phyloP scores from a whole-genome alignment of 2,329 filamentous ascomycete species.

The Pseudocercospora eumusae region DNA sequence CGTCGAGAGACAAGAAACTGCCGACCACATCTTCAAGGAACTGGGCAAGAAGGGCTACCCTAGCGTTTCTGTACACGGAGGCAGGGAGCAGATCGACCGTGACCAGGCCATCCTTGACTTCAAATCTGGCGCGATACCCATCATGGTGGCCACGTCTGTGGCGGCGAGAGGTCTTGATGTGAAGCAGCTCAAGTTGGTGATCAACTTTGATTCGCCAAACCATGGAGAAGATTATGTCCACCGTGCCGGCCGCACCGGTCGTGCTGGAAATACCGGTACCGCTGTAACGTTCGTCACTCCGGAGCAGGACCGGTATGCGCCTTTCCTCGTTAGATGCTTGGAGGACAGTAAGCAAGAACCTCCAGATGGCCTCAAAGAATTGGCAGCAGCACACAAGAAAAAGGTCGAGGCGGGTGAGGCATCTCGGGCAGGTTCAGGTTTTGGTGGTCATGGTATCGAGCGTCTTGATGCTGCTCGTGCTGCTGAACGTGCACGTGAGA shows the following conservation, averaged over 20 bases:
- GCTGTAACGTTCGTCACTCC: slow-evolving; percentile 92
- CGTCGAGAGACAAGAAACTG: slow-evolving; percentile 43
- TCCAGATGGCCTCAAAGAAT: slow-evolving; percentile 65
- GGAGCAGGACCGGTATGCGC: slow-evolving; percentile 86
- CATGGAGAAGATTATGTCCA: slow-evolving; percentile 97
- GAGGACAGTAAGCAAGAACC: slow-evolving; percentile 85
- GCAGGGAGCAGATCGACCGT: slow-evolving; percentile 89
- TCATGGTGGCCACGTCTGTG: slow-evolving; percentile 92
- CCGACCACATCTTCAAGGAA: slow-evolving; percentile 60
- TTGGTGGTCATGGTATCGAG: slow-evolving; percentile 92
- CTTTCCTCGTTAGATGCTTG: slow-evolving; percentile 87
- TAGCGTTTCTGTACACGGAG: slow-evolving; percentile 90
- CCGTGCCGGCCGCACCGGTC: slow-evolving; percentile 86
- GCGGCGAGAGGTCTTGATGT: slow-evolving; percentile 94
- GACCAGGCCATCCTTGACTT: slow-evolving; percentile 92
- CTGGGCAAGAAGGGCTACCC: slow-evolving; percentile 82
- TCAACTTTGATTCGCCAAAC: slow-evolving; percentile 93
- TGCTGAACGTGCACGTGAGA: slow-evolving; percentile 79
- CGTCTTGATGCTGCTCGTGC: slow-evolving; percentile 88
- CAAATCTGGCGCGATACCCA: slow-evolving; percentile 84
- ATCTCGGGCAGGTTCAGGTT: slow-evolving; percentile 79
- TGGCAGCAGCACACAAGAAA: slow-evolving; percentile 71
- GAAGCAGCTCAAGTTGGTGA: slow-evolving; percentile 90
- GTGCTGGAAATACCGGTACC: slow-evolving; percentile 90
- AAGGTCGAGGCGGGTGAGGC: slow-evolving; percentile 93